Percentiles rank a stretch among this genome's conserved stretches.
Conservation (phyloP, 2,329 filamentous ascomycete genomes). For the Clonostachys chloroleuca region DNA sequence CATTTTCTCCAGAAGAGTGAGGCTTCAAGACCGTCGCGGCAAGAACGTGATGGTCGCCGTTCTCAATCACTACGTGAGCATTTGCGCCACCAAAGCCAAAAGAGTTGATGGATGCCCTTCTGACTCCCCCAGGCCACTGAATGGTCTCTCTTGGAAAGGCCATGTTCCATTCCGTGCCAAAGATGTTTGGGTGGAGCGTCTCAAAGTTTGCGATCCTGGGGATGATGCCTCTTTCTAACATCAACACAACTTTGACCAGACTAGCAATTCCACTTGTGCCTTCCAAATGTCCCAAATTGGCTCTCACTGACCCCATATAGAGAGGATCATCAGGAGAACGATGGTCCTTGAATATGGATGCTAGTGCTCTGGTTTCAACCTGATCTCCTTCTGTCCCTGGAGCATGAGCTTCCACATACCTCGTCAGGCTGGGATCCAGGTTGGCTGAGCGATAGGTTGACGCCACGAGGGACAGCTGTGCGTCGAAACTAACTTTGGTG, state of each 20-base stretch:
- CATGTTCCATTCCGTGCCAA: constrained; percentile 19
- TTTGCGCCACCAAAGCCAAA: constrained; percentile 13
- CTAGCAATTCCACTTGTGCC: constrained; percentile 10
- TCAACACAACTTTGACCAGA: constrained; percentile 7
- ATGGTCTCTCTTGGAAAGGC: constrained; percentile 4
- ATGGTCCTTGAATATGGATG: constrained; percentile 4
- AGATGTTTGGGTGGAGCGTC: constrained; percentile 4
- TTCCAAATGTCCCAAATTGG: constrained; percentile 11
- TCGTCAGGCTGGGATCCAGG: constrained; percentile 18
- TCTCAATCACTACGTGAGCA: constrained; percentile 9
- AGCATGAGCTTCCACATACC: constrained; percentile 46
- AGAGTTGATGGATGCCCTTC: constrained; percentile 8
- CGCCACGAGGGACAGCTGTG: constrained; percentile 36
- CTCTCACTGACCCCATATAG: constrained; percentile 7
- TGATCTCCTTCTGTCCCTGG: constrained; percentile 47
- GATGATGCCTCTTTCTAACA: constrained; percentile 9
- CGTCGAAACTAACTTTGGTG: constrained; percentile 46
- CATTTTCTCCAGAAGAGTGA: no score
- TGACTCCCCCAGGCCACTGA: neutral
- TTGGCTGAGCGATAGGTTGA: constrained; percentile 22
- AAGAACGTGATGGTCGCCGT: constrained; percentile 2
- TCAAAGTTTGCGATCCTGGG: constrained; percentile 9
- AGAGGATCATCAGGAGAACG: neutral
- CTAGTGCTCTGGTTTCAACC: constrained; percentile 28
- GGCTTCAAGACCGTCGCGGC: neutral